These are phyloP conservation scores for Pseudozyma pruni DNA, from an alignment of 1,284 basidiomycete genomes.

Conservation along the genomic window DNA sequence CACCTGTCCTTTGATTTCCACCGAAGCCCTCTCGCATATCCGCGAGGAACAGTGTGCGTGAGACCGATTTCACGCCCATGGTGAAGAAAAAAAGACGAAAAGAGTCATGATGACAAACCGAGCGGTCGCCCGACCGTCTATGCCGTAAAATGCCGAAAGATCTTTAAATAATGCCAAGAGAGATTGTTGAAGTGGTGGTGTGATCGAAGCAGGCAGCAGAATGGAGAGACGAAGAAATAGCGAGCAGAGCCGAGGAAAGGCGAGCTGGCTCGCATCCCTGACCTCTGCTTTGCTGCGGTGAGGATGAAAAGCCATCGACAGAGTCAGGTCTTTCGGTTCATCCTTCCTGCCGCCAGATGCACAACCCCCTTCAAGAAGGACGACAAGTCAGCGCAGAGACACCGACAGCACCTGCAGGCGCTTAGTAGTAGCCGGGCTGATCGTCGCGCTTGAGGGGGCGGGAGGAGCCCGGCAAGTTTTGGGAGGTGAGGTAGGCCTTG, in stretches of 20 bases:
- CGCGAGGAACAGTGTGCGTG: slow-evolving; percentile 41
- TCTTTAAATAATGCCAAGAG: slow-evolving; percentile 29
- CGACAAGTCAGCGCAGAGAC: slow-evolving; percentile 6
- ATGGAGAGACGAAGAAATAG: slow-evolving; percentile 1
- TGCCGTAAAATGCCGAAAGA: slow-evolving; percentile 20
- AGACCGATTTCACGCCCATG: slow-evolving; percentile 18
- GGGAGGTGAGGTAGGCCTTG: slow-evolving; percentile 49
- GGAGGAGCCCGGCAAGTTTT: slow-evolving; percentile 43
- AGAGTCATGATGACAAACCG: slow-evolving; percentile 28
- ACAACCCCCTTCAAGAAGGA: neutral
- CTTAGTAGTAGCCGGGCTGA: slow-evolving; percentile 50
- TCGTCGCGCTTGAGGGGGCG: slow-evolving; percentile 51
- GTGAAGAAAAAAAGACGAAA: slow-evolving; percentile 5
- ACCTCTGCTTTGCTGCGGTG: neutral
- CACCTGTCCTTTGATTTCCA: slow-evolving; percentile 44
- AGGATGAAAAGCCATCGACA: neutral
- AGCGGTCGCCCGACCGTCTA: slow-evolving; percentile 34
- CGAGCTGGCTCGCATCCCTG: neutral
- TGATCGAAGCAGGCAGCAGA: neutral
- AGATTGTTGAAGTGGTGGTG: slow-evolving; percentile 6
- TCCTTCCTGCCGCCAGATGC: neutral
- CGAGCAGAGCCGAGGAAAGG: neutral
- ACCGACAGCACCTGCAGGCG: slow-evolving; percentile 4
- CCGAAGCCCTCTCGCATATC: slow-evolving; percentile 57
- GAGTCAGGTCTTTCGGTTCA: neutral